phyloP scores from a whole-genome alignment of 306 rosid species.

The Elaeagnus macrophylla region DNA sequence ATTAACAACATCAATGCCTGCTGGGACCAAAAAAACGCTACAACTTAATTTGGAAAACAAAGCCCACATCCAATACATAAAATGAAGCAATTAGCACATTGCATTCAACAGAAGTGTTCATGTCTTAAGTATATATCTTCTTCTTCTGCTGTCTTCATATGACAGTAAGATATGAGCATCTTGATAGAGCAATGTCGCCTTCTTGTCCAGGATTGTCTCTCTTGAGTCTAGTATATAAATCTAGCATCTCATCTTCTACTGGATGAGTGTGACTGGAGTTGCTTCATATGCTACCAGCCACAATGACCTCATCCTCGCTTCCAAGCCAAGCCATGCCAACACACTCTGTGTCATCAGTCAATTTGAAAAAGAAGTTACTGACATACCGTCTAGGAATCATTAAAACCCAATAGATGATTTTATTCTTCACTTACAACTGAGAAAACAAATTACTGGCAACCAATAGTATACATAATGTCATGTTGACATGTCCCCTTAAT shows the following conservation, averaged over 20 bases:
- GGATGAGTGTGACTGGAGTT: conserved; percentile 77
- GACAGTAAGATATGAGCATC: no score
- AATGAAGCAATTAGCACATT: no score
- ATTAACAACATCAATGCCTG: no score
- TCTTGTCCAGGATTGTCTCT: conserved; percentile 16
- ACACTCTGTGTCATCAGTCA: conserved; percentile 52
- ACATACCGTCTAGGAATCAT: not conserved
- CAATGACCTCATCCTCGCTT: conserved; percentile 69
- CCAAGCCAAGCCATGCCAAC: conserved; percentile 91
- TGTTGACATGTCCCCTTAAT: no score
- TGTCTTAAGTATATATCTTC: not conserved
- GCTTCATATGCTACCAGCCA: conserved; percentile 67
- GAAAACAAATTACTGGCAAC: no score
- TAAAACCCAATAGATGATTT: not conserved
- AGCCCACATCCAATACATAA: no score
- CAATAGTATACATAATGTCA: no score
- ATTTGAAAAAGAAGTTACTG: conserved; percentile 33
- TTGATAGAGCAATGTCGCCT: no score
- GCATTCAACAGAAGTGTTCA: no score
- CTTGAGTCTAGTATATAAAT: conserved; percentile 47
- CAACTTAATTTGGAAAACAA: no score
- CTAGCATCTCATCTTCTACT: conserved; percentile 80
- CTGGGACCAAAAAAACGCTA: no score
- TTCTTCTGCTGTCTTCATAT: conserved; percentile 10
- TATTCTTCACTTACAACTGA: no score